Evolutionary conservation across 345 rosid species (phyloP).

Genomic region (Mallotus nudiflorus): DNA sequence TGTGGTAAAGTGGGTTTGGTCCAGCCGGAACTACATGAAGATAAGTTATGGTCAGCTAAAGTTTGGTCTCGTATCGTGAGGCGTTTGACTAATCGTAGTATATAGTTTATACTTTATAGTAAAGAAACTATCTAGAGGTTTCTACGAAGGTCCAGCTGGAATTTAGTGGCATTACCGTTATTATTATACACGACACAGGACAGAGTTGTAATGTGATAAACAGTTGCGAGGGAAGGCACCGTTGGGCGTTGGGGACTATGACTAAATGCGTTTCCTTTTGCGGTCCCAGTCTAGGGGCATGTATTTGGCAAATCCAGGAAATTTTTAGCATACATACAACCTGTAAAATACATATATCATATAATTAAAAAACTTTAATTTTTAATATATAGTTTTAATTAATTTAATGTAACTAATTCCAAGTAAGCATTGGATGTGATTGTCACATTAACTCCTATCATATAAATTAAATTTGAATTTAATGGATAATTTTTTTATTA

Average conservation of each 20-base stretch:
- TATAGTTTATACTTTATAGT: not conserved
- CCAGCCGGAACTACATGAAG: too few relatives aligned
- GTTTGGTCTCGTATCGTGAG: not conserved
- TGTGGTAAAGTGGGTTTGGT: too few relatives aligned
- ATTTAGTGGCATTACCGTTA: not conserved
- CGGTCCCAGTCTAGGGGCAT: not conserved
- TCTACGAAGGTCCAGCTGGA: not conserved
- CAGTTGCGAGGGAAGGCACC: conserved; percentile 1
- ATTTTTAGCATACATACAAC: not conserved
- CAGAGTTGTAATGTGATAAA: not conserved
- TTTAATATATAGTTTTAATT: too few relatives aligned
- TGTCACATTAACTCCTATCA: too few relatives aligned
- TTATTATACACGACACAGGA: not conserved
- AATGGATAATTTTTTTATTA: too few relatives aligned
- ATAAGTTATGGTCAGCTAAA: too few relatives aligned
- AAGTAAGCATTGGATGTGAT: too few relatives aligned
- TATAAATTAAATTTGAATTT: too few relatives aligned
- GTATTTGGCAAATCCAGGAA: not conserved
- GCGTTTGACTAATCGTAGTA: not conserved
- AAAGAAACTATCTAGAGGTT: not conserved
- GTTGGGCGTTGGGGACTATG: not conserved
- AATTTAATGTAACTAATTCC: too few relatives aligned
- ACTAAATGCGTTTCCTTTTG: not conserved
- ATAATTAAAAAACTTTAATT: too few relatives aligned
- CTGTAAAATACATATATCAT: not conserved